Percentiles rank a stretch among this genome's conserved stretches.
Conservation (phyloP, 129 eudicot genomes). For the Cynara cardunculus region DNA sequence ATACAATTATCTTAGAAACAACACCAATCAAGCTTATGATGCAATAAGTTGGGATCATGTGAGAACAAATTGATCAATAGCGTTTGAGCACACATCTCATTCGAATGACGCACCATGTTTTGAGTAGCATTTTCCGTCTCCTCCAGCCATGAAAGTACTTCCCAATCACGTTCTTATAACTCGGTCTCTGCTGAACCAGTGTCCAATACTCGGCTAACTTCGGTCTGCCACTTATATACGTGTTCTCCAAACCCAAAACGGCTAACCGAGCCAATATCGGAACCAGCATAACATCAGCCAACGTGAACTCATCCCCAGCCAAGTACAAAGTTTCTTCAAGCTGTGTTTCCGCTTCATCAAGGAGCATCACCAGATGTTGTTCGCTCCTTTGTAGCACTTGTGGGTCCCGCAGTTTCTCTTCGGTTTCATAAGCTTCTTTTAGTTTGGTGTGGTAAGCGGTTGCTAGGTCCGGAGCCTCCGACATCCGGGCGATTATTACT, state of each 20-base stretch:
- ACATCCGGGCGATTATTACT: slow-evolving; percentile 82
- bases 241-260: slow-evolving; percentile 54
- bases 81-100: slow-evolving; percentile 56
- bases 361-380: slow-evolving; percentile 58
- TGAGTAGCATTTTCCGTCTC: slow-evolving; percentile 57
- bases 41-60: neutral
- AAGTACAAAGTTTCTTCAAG: slow-evolving; percentile 53
- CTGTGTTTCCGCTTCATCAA: slow-evolving; percentile 71
- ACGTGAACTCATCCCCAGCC: slow-evolving; percentile 63
- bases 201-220: slow-evolving; percentile 64
- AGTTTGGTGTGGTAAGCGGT: slow-evolving; percentile 73
- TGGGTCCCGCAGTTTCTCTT: slow-evolving; percentile 58
- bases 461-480: slow-evolving; percentile 84
- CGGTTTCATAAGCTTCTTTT: slow-evolving; percentile 70
- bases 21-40: no score
- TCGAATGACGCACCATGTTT: slow-evolving; percentile 64
- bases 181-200: slow-evolving; percentile 56
- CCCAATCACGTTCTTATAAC: slow-evolving; percentile 77
- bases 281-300: slow-evolving; percentile 74
- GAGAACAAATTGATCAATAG: slow-evolving; percentile 28
- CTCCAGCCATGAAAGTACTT: slow-evolving; percentile 77
- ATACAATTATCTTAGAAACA: no score
- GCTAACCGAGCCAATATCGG: slow-evolving; percentile 64
- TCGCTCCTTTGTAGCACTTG: slow-evolving; percentile 50
- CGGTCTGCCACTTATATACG: slow-evolving; percentile 49